phyloP scores from a whole-genome alignment of 129 eudicot genomes.

The Helianthus tuberosus region DNA sequence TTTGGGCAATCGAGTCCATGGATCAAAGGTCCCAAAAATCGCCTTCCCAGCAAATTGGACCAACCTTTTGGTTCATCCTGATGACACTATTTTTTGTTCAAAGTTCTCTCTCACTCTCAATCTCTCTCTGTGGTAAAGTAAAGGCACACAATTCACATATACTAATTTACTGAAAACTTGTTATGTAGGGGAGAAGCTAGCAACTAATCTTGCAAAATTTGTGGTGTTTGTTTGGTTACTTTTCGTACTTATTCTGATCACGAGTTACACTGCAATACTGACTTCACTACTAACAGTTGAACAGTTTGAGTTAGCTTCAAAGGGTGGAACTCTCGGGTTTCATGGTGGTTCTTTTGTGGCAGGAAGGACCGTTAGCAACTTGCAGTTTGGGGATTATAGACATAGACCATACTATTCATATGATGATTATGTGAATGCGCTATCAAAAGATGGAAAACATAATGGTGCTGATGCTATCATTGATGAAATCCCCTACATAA shows the following conservation, averaged over 20 bases:
- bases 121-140: not conserved
- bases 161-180: not conserved
- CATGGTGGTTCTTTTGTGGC: conserved; percentile 35
- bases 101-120: conserved; percentile 37
- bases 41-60: conserved; percentile 34
- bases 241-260: conserved; percentile 39
- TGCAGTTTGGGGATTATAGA: conserved; percentile 26
- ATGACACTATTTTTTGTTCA: conserved; percentile 47
- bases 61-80: conserved; percentile 40
- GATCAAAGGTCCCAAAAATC: conserved; percentile 11
- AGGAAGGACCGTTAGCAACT: conserved; percentile 27
- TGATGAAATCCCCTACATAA: conserved; percentile 31
- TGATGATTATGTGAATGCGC: conserved; percentile 37
- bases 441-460: conserved; percentile 38
- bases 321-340: conserved; percentile 37
- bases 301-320: conserved; percentile 36
- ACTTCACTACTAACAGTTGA: conserved; percentile 44
- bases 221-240: conserved; percentile 43
- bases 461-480: conserved; percentile 35
- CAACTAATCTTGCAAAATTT: conserved; percentile 32
- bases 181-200: conserved; percentile 24
- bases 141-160: not conserved
- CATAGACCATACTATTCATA: conserved; percentile 4
- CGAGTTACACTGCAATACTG: conserved; percentile 60
- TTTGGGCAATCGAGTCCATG: conserved; percentile 40